Evolutionary conservation across 164 flowering plant species (phyloP).

Genomic region (Vitis vinifera): ASM3070453v1 NC_081822.1:739001-739500

Average conservation of each 20-base stretch:
- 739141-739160: constrained; percentile 74
- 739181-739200: constrained; percentile 61
- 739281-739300: no score
- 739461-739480: no score
- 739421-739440: no score
- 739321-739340: background rate
- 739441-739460: no score
- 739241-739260: constrained; percentile 1
- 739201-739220: constrained; percentile 82
- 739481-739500: no score
- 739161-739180: constrained; percentile 70
- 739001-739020: constrained; percentile 70
- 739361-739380: no score
- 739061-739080: constrained; percentile 86
- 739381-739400: no score
- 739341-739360: no score
- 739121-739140: constrained; percentile 85
- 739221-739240: constrained; percentile 16
- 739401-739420: no score
- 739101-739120: constrained; percentile 92
- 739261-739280: background rate
- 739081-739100: constrained; percentile 92
- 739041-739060: constrained; percentile 90
- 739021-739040: constrained; percentile 88
- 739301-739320: no score